A percentile compares a stretch with the other conserved stretches of the same genome.
phyloP scores from a whole-genome alignment of 768 basidiomycete genomes.

The Leccinum longicurvipes region DNA sequence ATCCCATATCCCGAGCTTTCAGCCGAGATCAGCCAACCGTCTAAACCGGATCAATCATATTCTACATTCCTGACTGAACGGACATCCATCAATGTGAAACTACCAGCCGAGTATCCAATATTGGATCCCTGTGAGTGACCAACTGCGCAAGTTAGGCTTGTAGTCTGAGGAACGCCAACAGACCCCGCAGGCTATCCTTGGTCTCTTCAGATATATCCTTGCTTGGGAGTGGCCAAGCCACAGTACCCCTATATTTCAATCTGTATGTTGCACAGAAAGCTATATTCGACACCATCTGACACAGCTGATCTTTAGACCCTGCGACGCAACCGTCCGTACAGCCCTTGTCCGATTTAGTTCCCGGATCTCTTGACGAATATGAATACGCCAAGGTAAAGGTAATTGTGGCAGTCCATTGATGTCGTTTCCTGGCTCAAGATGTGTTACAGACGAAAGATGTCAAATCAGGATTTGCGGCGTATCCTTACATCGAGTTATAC shows the following conservation, averaged over 20 bases:
- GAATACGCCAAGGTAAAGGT: slow-evolving; percentile 11
- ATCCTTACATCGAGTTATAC: slow-evolving; percentile 28
- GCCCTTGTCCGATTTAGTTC: slow-evolving; percentile 4
- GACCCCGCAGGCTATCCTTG: slow-evolving; percentile 27
- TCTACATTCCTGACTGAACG: not conserved
- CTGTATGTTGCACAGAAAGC: slow-evolving; percentile 17
- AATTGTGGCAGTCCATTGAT: not conserved
- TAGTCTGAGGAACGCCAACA: slow-evolving; percentile 1
- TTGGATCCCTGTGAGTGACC: slow-evolving; percentile 36
- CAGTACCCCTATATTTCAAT: slow-evolving; percentile 23
- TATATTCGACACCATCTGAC: not conserved
- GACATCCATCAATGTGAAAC: slow-evolving; percentile 11
- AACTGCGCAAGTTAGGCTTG: not conserved
- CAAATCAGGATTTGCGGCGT: slow-evolving; percentile 8
- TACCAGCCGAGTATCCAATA: slow-evolving; percentile 16
- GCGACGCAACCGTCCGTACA: slow-evolving; percentile 16
- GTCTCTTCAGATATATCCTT: slow-evolving; percentile 27
- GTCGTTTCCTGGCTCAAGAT: slow-evolving; percentile 2
- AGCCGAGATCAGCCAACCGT: slow-evolving; percentile 2
- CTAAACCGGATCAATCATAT: not conserved
- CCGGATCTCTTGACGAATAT: slow-evolving; percentile 7
- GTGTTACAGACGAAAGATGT: not conserved
- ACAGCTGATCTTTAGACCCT: slow-evolving; percentile 4
- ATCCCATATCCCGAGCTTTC: slow-evolving; percentile 12
- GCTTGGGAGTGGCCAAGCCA: not conserved